Conservation (phyloP, 306 rosid species). For the Cicer chorassanicum region DNA sequence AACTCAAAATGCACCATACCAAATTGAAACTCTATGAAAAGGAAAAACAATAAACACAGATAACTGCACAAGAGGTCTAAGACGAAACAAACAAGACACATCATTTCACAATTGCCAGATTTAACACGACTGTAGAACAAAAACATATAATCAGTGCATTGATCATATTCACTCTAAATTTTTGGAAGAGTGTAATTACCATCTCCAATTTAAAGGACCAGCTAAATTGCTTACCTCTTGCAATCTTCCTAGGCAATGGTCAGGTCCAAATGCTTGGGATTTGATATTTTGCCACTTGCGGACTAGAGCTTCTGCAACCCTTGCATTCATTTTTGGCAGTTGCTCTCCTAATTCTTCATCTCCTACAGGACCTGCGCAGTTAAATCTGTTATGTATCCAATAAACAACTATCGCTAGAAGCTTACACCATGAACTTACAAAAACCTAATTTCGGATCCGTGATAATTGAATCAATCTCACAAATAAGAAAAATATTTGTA, state of each 20-base stretch:
- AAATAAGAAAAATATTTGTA: background rate
- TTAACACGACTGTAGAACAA: slow-evolving; percentile 6
- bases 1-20: slow-evolving; percentile 17
- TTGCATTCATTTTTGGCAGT: slow-evolving; percentile 81
- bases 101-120: slow-evolving; percentile 26
- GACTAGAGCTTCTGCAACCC: slow-evolving; percentile 87
- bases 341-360: slow-evolving; percentile 61
- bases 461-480: slow-evolving; percentile 23
- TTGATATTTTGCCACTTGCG: slow-evolving; percentile 88
- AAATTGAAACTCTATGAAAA: background rate
- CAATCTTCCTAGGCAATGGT: slow-evolving; percentile 66
- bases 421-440: slow-evolving; percentile 19
- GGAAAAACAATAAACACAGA: slow-evolving; percentile 12
- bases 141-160: slow-evolving; percentile 7
- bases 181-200: slow-evolving; percentile 19
- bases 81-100: slow-evolving; percentile 16
- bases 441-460: slow-evolving; percentile 33
- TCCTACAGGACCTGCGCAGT: slow-evolving; percentile 53
- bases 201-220: slow-evolving; percentile 22
- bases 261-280: slow-evolving; percentile 90
- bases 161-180: background rate
- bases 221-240: slow-evolving; percentile 60
- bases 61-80: slow-evolving; percentile 28
- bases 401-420: slow-evolving; percentile 22
- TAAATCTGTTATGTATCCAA: slow-evolving; percentile 23